These are phyloP conservation scores for Aurifilum marmelostoma DNA, from an alignment of 2,329 filamentous ascomycete species.

Conservation along the genomic window DNA sequence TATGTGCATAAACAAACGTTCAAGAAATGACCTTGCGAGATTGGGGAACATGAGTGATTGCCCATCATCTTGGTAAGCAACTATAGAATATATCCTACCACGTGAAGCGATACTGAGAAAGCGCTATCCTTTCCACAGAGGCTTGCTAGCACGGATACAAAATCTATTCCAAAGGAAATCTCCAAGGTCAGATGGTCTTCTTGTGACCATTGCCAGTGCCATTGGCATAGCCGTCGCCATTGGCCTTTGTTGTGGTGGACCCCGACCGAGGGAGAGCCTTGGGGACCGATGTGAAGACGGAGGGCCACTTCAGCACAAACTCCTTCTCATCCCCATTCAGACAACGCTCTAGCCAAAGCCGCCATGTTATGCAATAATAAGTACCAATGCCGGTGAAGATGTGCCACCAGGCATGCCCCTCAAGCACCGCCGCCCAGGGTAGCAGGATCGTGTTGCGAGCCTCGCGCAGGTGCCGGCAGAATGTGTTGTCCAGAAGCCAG, in stretches of 20 bases:
- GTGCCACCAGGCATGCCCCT: conserved; percentile 67
- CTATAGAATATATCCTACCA: not conserved
- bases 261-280: conserved; percentile 43
- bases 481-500: conserved; percentile 81
- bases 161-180: too few species aligned
- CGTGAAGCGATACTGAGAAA: not conserved
- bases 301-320: conserved; percentile 72
- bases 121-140: not conserved
- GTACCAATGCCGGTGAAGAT: conserved; percentile 80
- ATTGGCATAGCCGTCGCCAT: conserved; percentile 7
- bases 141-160: not conserved
- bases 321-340: conserved; percentile 73
- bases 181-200: conserved; percentile 17
- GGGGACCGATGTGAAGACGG: conserved; percentile 57
- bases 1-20: not conserved
- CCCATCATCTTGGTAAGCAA: not conserved
- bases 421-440: conserved; percentile 77
- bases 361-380: conserved; percentile 84
- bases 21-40: not conserved
- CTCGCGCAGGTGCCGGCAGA: conserved; percentile 65
- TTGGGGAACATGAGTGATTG: not conserved
- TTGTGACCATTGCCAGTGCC: conserved; percentile 11
- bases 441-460: conserved; percentile 72
- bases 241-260: not conserved
- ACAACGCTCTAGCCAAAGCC: conserved; percentile 78